Base-by-base conservation (phyloP, 176 grass and related monocot species). In the Hyparrhenia diplandra region DNA sequence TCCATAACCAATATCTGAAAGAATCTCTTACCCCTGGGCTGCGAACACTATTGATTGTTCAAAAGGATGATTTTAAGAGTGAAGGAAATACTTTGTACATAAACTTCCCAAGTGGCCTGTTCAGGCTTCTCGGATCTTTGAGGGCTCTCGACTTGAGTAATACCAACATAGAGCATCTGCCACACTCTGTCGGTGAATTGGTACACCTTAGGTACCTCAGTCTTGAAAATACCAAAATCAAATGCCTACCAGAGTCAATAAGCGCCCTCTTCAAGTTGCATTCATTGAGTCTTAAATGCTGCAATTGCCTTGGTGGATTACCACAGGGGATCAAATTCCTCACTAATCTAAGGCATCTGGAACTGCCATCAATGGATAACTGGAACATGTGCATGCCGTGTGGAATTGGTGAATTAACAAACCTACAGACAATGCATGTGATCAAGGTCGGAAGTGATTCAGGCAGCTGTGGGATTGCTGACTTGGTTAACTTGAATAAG, bases 231-330 rank as follows among this genome's bases (percentile, higher is more conserved):
- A 83, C 74, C 27, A 67, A 69, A 78, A 85, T 83, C 43, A 64
- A 75, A 24, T 72, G 13, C 10, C 71, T 90, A 12, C 74, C 46
- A 12, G 67, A 87, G 45, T 47, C 80, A 66, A 73, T 84, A 74
- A 69, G 55, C 41, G 54, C 42, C 35, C 73, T 90, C 8, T 83
- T 85, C 75, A 88, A 94, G 39, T 72, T 93, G 55, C 79, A 93
- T 68, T 68, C 77, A 3, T 55, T 91, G 68, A 80, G 85, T 57
- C 81, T 88, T 54, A 80, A 59, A 64, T 69, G 52, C 72, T 88
- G 89, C 57, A 23, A 81, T 5, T 40, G 35, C 46, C 77, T 91
- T 71, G 10, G n/a, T 28, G 35, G 85, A 51, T 67, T 91, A 41
- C 89, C 85, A 58, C 37, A 34, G 42, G 77, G 85, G 31, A 91